These are phyloP conservation scores for Aspergillus sojae DNA, from an alignment of 2,329 filamentous ascomycete genomes.

Conservation along the genomic window DNA sequence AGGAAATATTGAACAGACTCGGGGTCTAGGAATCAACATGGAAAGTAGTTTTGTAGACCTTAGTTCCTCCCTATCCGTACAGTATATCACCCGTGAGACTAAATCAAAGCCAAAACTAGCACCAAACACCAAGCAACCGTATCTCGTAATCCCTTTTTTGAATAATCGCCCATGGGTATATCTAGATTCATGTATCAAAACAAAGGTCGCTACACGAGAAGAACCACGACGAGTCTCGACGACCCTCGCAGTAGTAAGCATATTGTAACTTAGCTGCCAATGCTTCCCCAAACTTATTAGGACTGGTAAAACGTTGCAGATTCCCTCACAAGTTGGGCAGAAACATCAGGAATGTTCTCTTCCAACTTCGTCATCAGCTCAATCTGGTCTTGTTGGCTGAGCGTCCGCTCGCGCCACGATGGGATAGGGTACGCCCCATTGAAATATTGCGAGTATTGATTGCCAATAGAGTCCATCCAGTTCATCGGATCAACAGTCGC, in stretches of 20 bases:
- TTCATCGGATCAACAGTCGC: slow-evolving; percentile 42
- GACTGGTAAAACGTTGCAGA: slow-evolving; percentile 46
- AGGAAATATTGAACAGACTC: not conserved
- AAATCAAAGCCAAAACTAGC: slow-evolving; percentile 4
- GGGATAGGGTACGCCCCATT: slow-evolving; percentile 49
- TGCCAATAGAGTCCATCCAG: slow-evolving; percentile 47
- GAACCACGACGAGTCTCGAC: not conserved
- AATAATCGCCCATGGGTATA: slow-evolving; percentile 14
- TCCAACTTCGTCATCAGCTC: slow-evolving; percentile 83
- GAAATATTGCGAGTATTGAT: slow-evolving; percentile 52
- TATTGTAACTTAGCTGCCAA: not conserved
- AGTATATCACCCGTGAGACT: not conserved
- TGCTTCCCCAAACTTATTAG: slow-evolving; percentile 16
- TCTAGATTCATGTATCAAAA: slow-evolving; percentile 10
- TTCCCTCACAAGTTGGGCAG: slow-evolving; percentile 41
- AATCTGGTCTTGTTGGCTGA: slow-evolving; percentile 79
- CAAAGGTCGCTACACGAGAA: not conserved
- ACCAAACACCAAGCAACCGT: slow-evolving; percentile 11
- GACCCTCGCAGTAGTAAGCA: slow-evolving; percentile 2
- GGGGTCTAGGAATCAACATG: not conserved
- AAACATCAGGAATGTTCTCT: slow-evolving; percentile 53
- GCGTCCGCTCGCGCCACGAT: slow-evolving; percentile 61
- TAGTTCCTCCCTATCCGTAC: not conserved
- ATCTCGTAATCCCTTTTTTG: slow-evolving; percentile 7
- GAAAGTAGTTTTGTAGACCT: not conserved